These are phyloP conservation scores for Barnettozyma vustinii DNA, from an alignment of 805 yeast species.

Conservation along the genomic window DNA sequence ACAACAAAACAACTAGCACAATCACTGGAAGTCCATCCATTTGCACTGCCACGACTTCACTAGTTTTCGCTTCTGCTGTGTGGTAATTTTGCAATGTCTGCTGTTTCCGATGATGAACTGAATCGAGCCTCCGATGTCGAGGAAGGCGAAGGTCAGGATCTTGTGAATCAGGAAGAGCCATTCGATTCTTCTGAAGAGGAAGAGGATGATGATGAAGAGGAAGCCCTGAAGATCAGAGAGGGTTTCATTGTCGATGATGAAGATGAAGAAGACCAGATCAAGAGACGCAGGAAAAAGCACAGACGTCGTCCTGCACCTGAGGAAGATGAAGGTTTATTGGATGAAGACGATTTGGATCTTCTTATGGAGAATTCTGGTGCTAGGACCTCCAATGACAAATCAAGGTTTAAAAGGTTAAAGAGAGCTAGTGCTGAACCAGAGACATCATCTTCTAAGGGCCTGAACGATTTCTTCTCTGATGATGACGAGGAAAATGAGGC, in stretches of 20 bases:
- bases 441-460: constrained; percentile 8
- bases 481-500: constrained; percentile 31
- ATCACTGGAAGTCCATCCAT: neutral
- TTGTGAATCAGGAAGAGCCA: constrained; percentile 22
- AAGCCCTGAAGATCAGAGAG: constrained; percentile 73
- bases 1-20: neutral
- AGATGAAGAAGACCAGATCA: constrained; percentile 54
- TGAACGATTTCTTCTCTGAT: constrained; percentile 38
- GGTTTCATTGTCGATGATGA: constrained; percentile 95
- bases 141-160: constrained; percentile 40
- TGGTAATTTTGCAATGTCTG: constrained; percentile 14
- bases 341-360: constrained; percentile 92
- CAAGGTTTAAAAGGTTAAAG: constrained; percentile 71
- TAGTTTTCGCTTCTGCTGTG: neutral
- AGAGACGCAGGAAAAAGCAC: constrained; percentile 35
- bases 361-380: constrained; percentile 87
- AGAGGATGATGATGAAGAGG: constrained; percentile 89
- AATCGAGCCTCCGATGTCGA: constrained; percentile 22
- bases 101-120: constrained; percentile 17
- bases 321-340: constrained; percentile 65
- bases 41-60: neutral
- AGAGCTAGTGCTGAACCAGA: constrained; percentile 48
- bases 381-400: constrained; percentile 18
- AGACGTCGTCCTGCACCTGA: constrained; percentile 30
- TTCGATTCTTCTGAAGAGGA: constrained; percentile 86